A percentile compares a stretch with the other conserved stretches of the same genome.
These are phyloP conservation scores for Talaromyces stipitatus DNA, from an alignment of 495 filamentous ascomycete species.

Conservation along the genomic window DNA sequence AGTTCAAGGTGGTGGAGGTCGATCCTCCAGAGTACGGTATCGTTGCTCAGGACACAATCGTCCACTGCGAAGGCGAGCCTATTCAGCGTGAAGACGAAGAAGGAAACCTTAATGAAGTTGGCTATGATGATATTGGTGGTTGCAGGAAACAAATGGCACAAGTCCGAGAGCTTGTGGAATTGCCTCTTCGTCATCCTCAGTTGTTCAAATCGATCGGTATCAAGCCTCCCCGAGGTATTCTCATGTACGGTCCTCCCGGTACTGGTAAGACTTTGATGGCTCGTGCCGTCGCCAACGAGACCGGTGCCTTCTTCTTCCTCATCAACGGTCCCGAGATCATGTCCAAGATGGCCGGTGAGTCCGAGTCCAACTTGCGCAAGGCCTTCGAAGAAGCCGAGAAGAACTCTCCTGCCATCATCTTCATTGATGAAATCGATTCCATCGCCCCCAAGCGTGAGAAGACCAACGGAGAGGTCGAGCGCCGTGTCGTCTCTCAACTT, in stretches of 20 bases:
- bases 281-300: constrained; percentile 99
- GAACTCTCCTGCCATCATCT: constrained; percentile 96
- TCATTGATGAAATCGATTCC: constrained; percentile 97
- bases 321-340: constrained; percentile 96
- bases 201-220: constrained; percentile 99
- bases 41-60: constrained; percentile 95
- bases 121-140: constrained; percentile 98
- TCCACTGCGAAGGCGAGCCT: constrained; percentile 97
- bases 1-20: constrained; percentile 99
- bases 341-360: constrained; percentile 99
- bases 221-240: constrained; percentile 96
- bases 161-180: constrained; percentile 95
- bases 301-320: constrained; percentile 97
- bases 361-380: constrained; percentile 98
- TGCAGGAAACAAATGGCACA: constrained; percentile 99
- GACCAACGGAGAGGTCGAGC: constrained; percentile 91
- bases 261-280: constrained; percentile 99
- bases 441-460: constrained; percentile 99
- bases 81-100: constrained; percentile 99
- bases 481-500: constrained; percentile 99
- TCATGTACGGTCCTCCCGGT: constrained; percentile 97
- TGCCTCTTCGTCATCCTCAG: constrained; percentile 92
- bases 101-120: constrained; percentile 97
- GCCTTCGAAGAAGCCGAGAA: constrained; percentile 99
- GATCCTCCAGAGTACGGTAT: constrained; percentile 98